Evolutionary conservation across 495 filamentous ascomycete species (phyloP).

Genomic region (Trypethelium eluteriae): DNA sequence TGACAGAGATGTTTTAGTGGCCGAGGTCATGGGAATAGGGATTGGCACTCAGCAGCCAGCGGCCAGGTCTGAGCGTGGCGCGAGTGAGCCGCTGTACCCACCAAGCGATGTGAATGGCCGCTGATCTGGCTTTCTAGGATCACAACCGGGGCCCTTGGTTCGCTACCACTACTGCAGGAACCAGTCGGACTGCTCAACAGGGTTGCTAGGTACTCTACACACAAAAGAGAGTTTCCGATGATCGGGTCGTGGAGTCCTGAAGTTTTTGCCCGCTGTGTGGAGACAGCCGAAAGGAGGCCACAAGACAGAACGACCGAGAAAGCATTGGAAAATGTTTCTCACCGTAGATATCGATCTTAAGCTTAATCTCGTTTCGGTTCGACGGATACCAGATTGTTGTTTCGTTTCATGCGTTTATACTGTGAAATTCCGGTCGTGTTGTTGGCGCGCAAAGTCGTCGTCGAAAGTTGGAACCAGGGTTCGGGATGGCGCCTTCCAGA

Average conservation of each 20-base stretch:
- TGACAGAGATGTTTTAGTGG: not conserved
- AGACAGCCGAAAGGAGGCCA: not conserved
- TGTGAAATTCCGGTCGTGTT: not conserved
- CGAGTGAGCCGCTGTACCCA: slow-evolving; percentile 1
- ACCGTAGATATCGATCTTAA: not conserved
- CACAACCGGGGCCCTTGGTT: too few species aligned
- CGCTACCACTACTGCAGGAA: not conserved
- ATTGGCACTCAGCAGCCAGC: slow-evolving; percentile 7
- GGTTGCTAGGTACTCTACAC: too few species aligned
- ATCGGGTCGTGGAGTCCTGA: too few species aligned
- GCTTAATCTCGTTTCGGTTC: not conserved
- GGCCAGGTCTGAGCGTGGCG: not conserved
- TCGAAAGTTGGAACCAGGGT: not conserved
- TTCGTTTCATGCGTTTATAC: not conserved
- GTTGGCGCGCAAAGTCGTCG: too few species aligned
- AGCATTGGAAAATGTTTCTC: not conserved
- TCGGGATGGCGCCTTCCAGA: too few species aligned
- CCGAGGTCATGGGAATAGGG: slow-evolving; percentile 1
- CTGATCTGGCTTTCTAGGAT: not conserved
- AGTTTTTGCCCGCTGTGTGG: not conserved
- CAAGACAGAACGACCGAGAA: not conserved
- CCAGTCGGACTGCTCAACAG: not conserved
- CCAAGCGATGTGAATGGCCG: slow-evolving; percentile 2
- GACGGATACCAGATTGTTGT: not conserved
- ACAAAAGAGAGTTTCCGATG: too few species aligned